A percentile compares a stretch with the other conserved stretches of the same genome.
Evolutionary conservation across 495 filamentous ascomycete genomes (phyloP).

Genomic region (Daldinia decipiens): DNA sequence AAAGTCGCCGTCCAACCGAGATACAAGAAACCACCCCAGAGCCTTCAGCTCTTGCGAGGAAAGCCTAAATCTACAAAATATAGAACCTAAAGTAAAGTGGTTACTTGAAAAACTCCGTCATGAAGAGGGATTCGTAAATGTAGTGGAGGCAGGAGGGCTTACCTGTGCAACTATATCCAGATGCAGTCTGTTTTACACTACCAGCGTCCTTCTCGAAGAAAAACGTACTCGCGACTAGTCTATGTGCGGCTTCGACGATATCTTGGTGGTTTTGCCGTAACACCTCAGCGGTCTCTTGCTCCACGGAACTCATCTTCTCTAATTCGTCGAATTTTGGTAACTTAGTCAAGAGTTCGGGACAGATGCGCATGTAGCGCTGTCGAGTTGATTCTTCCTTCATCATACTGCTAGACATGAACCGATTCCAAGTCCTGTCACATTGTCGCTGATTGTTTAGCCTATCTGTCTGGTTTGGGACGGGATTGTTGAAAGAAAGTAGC

Average conservation of each 20-base stretch:
- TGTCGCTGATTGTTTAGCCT: conserved; percentile 46
- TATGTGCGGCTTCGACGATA: conserved; percentile 49
- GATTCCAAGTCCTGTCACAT: conserved; percentile 46
- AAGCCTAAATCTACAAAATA: conserved; percentile 50
- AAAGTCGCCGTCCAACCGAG: conserved; percentile 47
- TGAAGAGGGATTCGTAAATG: background rate
- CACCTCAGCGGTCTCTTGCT: conserved; percentile 33
- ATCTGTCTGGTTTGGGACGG: conserved; percentile 40
- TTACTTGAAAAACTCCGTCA: background rate
- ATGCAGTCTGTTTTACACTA: conserved; percentile 41
- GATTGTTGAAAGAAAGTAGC: conserved; percentile 46
- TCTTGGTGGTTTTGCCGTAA: conserved; percentile 38
- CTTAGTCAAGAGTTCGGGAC: conserved; percentile 46
- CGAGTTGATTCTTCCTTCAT: conserved; percentile 29
- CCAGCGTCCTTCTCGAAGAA: conserved; percentile 50
- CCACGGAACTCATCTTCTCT: conserved; percentile 31
- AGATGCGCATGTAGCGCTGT: conserved; percentile 47
- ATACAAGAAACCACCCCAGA: conserved; percentile 46
- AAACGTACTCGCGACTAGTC: conserved; percentile 53
- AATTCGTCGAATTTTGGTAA: conserved; percentile 45
- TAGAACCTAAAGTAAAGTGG: conserved; percentile 36
- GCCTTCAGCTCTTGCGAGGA: conserved; percentile 44
- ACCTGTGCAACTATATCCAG: conserved; percentile 47
- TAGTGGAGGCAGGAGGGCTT: background rate
- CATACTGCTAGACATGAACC: conserved; percentile 41